These are phyloP conservation scores for Candida anglica DNA, from an alignment of 805 yeast genomes.

Conservation along the genomic window DNA sequence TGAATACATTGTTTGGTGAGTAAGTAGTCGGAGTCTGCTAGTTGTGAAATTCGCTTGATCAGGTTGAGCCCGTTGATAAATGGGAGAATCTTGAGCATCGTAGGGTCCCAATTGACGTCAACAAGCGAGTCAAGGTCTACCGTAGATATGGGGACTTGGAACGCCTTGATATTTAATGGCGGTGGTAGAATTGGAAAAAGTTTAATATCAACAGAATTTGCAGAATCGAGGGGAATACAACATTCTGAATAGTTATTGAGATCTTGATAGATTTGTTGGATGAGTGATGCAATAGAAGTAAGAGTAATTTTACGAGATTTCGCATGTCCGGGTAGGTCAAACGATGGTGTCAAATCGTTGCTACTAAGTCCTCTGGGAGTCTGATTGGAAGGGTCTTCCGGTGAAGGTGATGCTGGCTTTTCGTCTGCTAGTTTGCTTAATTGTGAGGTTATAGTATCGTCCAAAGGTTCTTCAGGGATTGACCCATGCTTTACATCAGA, in stretches of 20 bases:
- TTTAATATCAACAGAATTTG: conserved; percentile 89
- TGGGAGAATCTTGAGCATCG: conserved; percentile 84
- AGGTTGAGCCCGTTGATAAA: conserved; percentile 87
- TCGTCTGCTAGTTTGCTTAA: no score
- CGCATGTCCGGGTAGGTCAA: no score
- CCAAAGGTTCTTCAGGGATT: no score
- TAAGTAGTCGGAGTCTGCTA: conserved; percentile 76
- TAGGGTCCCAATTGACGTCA: conserved; percentile 96
- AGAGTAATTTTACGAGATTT: conserved; percentile 30
- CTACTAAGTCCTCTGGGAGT: conserved; percentile 6
- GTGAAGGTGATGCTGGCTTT: no score
- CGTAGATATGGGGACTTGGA: conserved; percentile 89
- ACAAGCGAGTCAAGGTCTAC: conserved; percentile 69
- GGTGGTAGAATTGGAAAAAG: conserved; percentile 89
- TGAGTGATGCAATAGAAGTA: conserved; percentile 60
- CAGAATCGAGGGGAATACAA: conserved; percentile 84
- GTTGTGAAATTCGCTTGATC: conserved; percentile 65
- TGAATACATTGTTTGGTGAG: conserved; percentile 84
- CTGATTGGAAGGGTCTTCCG: conserved; percentile 1
- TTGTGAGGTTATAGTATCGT: no score
- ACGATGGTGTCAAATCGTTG: conserved; percentile 22
- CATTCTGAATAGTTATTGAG: conserved; percentile 94
- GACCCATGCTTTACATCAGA: conserved; percentile 3
- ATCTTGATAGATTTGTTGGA: conserved; percentile 91
- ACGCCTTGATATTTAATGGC: conserved; percentile 67